Conservation (phyloP, 768 basidiomycete species). For the Macrolepiota albuminosa region DNA sequence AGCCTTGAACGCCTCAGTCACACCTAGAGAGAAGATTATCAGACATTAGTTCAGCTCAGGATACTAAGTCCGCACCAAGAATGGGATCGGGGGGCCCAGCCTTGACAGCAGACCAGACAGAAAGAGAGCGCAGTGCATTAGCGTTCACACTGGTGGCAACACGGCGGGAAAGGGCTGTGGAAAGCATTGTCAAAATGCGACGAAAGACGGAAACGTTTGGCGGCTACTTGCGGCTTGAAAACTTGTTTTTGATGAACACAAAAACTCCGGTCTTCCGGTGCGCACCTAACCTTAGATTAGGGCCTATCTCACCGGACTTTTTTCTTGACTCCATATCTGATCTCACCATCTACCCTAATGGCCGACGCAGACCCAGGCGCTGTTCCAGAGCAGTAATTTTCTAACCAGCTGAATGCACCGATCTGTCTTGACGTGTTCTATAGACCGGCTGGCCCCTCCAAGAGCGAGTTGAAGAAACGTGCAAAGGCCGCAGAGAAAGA, state of each 20-base stretch:
- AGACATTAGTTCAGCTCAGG: conserved; percentile 3
- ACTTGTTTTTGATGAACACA: background rate
- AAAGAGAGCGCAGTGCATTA: conserved; percentile 44
- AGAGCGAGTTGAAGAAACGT: conserved; percentile 87
- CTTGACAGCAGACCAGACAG: conserved; percentile 77
- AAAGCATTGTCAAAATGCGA: conserved; percentile 33
- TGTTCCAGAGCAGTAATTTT: conserved; percentile 9
- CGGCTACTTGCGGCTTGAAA: background rate
- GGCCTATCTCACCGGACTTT: conserved; percentile 12
- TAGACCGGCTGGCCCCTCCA: conserved; percentile 55
- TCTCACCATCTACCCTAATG: conserved; percentile 7
- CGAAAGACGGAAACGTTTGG: conserved; percentile 18
- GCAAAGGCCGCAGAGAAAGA: conserved; percentile 91
- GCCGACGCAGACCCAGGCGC: conserved; percentile 5
- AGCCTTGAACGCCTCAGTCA: conserved; percentile 96
- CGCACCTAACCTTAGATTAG: conserved; percentile 17
- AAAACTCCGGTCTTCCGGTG: background rate
- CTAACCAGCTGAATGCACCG: background rate
- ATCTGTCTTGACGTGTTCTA: background rate
- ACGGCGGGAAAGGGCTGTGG: conserved; percentile 51
- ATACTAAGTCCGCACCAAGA: conserved; percentile 53
- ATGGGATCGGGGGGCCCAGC: conserved; percentile 93
- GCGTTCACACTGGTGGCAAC: conserved; percentile 31
- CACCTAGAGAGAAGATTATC: conserved; percentile 40
- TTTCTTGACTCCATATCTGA: background rate